These are phyloP conservation scores for Dactylellina haptotyla DNA, from an alignment of 2,329 filamentous ascomycete species.

Conservation along the genomic window DNA sequence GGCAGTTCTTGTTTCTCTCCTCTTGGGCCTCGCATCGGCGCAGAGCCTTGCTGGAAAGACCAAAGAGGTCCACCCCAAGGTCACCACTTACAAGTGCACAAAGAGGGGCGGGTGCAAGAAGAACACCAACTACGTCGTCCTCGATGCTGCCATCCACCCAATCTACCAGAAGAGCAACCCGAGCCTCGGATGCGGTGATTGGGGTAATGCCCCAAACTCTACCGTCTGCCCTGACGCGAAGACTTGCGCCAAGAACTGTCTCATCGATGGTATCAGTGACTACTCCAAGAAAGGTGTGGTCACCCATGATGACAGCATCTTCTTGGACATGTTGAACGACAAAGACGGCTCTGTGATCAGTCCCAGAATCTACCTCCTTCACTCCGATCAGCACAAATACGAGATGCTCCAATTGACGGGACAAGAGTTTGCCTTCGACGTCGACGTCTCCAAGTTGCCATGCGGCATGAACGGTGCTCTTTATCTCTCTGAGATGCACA, in stretches of 20 bases:
- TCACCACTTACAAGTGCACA: constrained; percentile 68
- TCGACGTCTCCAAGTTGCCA: constrained; percentile 63
- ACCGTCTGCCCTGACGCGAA: constrained; percentile 66
- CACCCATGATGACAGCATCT: constrained; percentile 61
- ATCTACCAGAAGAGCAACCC: constrained; percentile 63
- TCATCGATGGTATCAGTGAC: constrained; percentile 68
- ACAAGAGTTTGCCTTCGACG: constrained; percentile 64
- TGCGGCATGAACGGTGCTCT: constrained; percentile 63
- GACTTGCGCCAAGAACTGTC: constrained; percentile 68
- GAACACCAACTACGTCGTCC: constrained; percentile 65
- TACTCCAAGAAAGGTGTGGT: constrained; percentile 64
- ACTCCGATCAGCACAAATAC: constrained; percentile 62
- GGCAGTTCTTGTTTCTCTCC: constrained; percentile 50
- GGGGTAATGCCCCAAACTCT: constrained; percentile 61
- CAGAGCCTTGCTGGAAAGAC: constrained; percentile 62
- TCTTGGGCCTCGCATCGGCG: constrained; percentile 59
- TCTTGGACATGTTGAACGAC: constrained; percentile 59
- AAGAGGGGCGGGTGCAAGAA: constrained; percentile 65
- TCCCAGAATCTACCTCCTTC: constrained; percentile 64
- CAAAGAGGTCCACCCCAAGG: constrained; percentile 66
- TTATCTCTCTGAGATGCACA: constrained; percentile 62
- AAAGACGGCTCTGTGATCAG: constrained; percentile 58
- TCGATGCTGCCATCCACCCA: constrained; percentile 65
- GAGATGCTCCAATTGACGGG: constrained; percentile 64
- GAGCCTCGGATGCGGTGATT: constrained; percentile 60